phyloP scores from a whole-genome alignment of 495 filamentous ascomycete species.

The Penicillium lagena region DNA sequence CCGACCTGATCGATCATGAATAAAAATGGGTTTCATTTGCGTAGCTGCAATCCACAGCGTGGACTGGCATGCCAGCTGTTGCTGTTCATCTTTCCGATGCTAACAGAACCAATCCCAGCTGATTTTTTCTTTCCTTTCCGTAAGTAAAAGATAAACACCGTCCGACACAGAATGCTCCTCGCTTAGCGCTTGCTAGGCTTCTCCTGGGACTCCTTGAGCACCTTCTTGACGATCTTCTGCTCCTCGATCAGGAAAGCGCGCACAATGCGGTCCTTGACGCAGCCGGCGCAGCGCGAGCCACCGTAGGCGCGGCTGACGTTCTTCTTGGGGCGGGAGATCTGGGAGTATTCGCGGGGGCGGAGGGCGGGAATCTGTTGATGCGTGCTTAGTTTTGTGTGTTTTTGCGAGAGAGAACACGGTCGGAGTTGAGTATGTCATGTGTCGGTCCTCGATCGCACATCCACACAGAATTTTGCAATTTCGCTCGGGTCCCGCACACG shows the following conservation, averaged over 20 bases:
- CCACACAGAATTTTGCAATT: constrained; percentile 8
- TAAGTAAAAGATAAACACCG: constrained; percentile 37
- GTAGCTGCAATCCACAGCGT: constrained; percentile 15
- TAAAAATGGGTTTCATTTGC: constrained; percentile 32
- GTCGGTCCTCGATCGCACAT: constrained; percentile 3
- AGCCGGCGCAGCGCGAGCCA: constrained; percentile 96
- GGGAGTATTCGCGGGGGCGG: constrained; percentile 92
- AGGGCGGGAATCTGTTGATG: constrained; percentile 77
- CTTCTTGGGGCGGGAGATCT: constrained; percentile 96
- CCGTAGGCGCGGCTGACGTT: constrained; percentile 97
- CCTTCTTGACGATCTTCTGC: constrained; percentile 99
- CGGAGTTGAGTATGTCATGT: constrained; percentile 1
- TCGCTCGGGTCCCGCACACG: constrained; percentile 6
- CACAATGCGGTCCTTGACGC: constrained; percentile 94
- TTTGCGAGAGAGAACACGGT: not conserved
- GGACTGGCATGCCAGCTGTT: constrained; percentile 24
- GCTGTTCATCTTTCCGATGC: constrained; percentile 27
- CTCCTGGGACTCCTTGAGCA: constrained; percentile 87
- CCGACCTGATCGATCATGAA: constrained; percentile 13
- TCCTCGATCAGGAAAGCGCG: constrained; percentile 99
- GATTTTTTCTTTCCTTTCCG: constrained; percentile 36
- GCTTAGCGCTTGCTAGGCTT: constrained; percentile 58
- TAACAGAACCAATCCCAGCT: constrained; percentile 28
- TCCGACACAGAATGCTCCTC: constrained; percentile 21
- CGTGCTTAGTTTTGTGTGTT: too few relatives aligned